Percentiles rank a stretch among this genome's conserved stretches.
Conservation (phyloP, 805 yeast genomes). For the Candida odintsovae region DNA sequence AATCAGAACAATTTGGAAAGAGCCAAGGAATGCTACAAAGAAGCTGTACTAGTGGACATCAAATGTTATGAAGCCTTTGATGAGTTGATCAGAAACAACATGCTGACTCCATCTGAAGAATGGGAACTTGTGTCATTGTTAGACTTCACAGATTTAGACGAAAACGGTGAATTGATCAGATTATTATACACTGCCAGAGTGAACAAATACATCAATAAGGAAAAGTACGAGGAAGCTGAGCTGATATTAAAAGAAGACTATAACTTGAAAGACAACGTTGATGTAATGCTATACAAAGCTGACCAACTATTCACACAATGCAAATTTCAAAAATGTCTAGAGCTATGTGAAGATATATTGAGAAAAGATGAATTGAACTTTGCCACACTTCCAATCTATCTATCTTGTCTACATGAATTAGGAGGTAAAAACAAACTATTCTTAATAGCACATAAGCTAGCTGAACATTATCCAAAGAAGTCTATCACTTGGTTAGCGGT, state of each 20-base stretch:
- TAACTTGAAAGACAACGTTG: conserved; percentile 62
- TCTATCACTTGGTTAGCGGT: conserved; percentile 90
- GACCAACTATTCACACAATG: conserved; percentile 71
- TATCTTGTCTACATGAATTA: conserved; percentile 79
- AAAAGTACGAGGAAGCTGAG: conserved; percentile 59
- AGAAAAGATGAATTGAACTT: conserved; percentile 66
- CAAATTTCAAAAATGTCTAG: conserved; percentile 69
- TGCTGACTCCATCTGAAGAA: conserved; percentile 79
- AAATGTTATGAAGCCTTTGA: conserved; percentile 92
- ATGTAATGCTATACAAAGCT: conserved; percentile 61
- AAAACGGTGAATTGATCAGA: conserved; percentile 75
- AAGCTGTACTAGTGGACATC: conserved; percentile 81
- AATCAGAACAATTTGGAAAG: conserved; percentile 77
- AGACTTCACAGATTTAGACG: conserved; percentile 68
- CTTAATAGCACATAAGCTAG: conserved; percentile 74
- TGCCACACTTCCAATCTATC: conserved; percentile 66
- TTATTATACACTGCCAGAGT: conserved; percentile 70
- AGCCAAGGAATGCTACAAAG: conserved; percentile 83
- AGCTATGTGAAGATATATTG: conserved; percentile 54
- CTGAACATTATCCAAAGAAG: conserved; percentile 75
- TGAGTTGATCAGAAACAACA: conserved; percentile 63
- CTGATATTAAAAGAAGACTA: conserved; percentile 63
- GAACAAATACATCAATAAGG: conserved; percentile 62
- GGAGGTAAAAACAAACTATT: conserved; percentile 80
- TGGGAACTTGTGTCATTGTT: conserved; percentile 68